Evolutionary conservation across 2,329 filamentous ascomycete genomes (phyloP).

Genomic region (Ophiostoma perfectum): DNA sequence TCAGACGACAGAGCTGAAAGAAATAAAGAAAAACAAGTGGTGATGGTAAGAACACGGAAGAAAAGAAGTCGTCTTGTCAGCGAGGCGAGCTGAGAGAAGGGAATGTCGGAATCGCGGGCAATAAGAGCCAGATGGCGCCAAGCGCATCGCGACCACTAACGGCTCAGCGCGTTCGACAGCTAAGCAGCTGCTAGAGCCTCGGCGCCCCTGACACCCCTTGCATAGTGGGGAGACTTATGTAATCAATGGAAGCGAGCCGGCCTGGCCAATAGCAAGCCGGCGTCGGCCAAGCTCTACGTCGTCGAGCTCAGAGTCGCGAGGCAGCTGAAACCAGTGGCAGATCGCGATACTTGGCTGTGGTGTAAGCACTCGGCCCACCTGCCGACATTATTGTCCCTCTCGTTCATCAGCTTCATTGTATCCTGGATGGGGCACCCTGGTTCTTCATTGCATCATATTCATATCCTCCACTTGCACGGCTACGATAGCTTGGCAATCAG

Average conservation of each 20-base stretch:
- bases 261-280: too few species aligned
- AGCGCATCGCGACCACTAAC: neutral
- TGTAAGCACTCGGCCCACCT: too few species aligned
- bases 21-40: neutral
- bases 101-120: neutral
- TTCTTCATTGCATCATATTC: too few species aligned
- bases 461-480: too few species aligned
- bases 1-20: neutral
- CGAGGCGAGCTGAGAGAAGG: neutral
- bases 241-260: neutral
- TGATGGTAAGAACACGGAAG: neutral
- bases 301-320: too few species aligned
- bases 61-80: neutral
- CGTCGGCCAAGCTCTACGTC: too few species aligned
- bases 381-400: too few species aligned
- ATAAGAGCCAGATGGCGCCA: neutral
- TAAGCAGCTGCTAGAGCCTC: neutral
- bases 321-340: too few species aligned
- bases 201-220: constrained; percentile 7
- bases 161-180: constrained; percentile 10
- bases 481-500: too few species aligned
- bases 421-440: too few species aligned
- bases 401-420: too few species aligned
- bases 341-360: too few species aligned
- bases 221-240: neutral